Evolutionary conservation across 371 early-diverging fungal species (phyloP).

Genomic region (Lichtheimia hyalospora): DNA sequence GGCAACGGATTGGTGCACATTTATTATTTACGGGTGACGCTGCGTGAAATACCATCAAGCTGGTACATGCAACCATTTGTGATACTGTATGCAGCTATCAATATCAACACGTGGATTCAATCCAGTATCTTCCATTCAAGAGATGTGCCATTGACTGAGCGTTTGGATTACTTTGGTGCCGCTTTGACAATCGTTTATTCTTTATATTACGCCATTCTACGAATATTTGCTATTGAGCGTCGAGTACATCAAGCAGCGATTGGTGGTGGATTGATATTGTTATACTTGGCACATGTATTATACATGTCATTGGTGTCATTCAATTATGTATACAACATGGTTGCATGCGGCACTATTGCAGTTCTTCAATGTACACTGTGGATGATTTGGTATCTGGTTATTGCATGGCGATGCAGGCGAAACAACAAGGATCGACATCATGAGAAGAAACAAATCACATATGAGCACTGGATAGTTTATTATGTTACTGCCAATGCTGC

Average conservation of each 20-base stretch:
- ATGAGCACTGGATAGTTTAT: conserved; percentile 3
- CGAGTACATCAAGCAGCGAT: conserved; percentile 23
- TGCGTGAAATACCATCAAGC: conserved; percentile 32
- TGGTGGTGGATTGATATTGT: conserved; percentile 19
- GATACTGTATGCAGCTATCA: conserved; percentile 51
- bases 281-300: conserved; percentile 65
- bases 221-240: conserved; percentile 52
- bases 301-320: conserved; percentile 70
- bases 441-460: not conserved
- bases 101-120: conserved; percentile 91
- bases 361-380: conserved; percentile 66
- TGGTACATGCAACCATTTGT: conserved; percentile 62
- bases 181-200: conserved; percentile 73
- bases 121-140: conserved; percentile 89
- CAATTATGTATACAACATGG: conserved; percentile 94
- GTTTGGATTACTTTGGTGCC: conserved; percentile 95
- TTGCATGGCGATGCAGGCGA: not conserved
- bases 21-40: conserved; percentile 46
- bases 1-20: conserved; percentile 81
- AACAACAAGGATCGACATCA: not conserved
- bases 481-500: not conserved
- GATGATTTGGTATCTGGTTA: conserved; percentile 48
- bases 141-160: conserved; percentile 84
- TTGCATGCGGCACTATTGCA: conserved; percentile 76
- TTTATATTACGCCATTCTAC: conserved; percentile 55